Percentiles rank a stretch among this genome's conserved stretches.
Conservation (phyloP, 768 basidiomycete species). For the Kwoniella sp. region DNA sequence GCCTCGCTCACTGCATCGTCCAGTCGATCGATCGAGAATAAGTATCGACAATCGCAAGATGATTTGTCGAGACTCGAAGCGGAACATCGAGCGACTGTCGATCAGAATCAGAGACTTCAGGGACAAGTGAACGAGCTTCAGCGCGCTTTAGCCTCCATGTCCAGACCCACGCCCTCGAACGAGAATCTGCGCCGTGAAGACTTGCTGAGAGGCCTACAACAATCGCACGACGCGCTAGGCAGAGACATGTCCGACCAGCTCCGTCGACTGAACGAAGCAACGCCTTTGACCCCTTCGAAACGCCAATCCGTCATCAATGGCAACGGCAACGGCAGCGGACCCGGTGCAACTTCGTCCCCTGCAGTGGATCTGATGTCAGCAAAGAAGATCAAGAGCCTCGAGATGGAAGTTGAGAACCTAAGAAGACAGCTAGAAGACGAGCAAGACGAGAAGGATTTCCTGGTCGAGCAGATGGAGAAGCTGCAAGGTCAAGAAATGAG, state of each 20-base stretch:
- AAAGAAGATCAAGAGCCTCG: constrained; percentile 39
- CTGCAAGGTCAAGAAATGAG: constrained; percentile 27
- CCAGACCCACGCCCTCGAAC: constrained; percentile 11
- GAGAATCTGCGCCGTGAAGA: constrained; percentile 34
- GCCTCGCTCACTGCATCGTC: constrained; percentile 14
- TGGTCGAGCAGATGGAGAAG: constrained; percentile 37
- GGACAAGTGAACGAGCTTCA: constrained; percentile 37
- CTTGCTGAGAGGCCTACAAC: constrained; percentile 45
- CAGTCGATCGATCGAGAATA: constrained; percentile 26
- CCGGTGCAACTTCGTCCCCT: constrained; percentile 59
- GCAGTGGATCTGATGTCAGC: constrained; percentile 65
- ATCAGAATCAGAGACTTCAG: constrained; percentile 31
- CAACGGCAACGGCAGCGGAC: constrained; percentile 64
- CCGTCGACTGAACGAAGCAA: constrained; percentile 35
- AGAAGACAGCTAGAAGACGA: constrained; percentile 52
- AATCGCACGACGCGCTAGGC: constrained; percentile 45
- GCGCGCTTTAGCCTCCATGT: constrained; percentile 13
- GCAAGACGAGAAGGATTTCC: constrained; percentile 48
- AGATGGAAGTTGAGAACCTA: constrained; percentile 47
- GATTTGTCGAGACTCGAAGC: constrained; percentile 28
- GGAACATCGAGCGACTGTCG: constrained; percentile 30
- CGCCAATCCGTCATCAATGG: constrained; percentile 64
- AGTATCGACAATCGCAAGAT: constrained; percentile 30
- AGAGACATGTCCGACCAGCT: constrained; percentile 50
- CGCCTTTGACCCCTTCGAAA: constrained; percentile 38